A percentile compares a stretch with the other conserved stretches of the same genome.
Evolutionary conservation across 179 eudicot genomes (phyloP).

Genomic region (Beta corolliflora): DNA sequence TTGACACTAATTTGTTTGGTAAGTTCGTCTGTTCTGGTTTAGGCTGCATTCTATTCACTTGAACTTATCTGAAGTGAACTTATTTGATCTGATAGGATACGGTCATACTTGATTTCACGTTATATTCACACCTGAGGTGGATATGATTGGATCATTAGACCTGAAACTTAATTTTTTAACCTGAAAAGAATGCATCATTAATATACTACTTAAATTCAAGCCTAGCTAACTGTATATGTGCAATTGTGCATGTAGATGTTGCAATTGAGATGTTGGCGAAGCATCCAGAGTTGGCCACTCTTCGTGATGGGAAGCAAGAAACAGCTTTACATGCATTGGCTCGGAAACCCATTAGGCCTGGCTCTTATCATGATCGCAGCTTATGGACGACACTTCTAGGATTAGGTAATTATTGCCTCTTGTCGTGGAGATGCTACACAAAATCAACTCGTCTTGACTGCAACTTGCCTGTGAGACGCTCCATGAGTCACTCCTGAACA

Average conservation of each 20-base stretch:
- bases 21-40: not conserved
- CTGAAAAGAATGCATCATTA: too few relatives aligned
- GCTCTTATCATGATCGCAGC: not conserved
- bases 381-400: constrained; percentile 17
- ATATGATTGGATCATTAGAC: too few relatives aligned
- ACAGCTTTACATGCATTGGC: constrained; percentile 31
- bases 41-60: too few relatives aligned
- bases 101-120: too few relatives aligned
- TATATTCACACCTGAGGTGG: too few relatives aligned
- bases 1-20: constrained; percentile 28
- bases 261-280: constrained; percentile 14
- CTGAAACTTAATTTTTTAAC: too few relatives aligned
- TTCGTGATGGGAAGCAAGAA: constrained; percentile 28
- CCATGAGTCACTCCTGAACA: too few relatives aligned
- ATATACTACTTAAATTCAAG: not conserved
- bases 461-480: too few relatives aligned
- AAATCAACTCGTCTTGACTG: too few relatives aligned
- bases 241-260: constrained; percentile 18
- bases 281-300: constrained; percentile 24
- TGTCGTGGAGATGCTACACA: not conserved
- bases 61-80: too few relatives aligned
- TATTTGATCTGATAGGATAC: too few relatives aligned
- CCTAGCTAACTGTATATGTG: too few relatives aligned
- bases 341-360: constrained; percentile 20
- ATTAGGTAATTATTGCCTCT: not conserved